Evolutionary conservation across 2,329 filamentous ascomycete species (phyloP).

Genomic region (Ceratocystis destructans): DNA sequence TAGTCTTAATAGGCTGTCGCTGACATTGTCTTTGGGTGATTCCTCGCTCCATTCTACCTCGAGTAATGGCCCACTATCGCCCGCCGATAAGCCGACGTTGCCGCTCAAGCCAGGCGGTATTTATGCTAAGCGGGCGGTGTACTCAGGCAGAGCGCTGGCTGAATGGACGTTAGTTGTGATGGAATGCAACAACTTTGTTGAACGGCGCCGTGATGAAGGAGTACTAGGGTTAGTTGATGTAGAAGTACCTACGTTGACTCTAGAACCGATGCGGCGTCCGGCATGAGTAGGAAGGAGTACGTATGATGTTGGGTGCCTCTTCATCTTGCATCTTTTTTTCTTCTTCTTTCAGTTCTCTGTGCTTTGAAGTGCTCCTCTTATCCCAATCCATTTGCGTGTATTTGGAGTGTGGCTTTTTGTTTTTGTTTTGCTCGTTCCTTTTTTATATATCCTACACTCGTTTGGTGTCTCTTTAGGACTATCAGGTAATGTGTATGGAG

Average conservation of each 20-base stretch:
- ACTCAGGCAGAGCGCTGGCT: conserved; percentile 59
- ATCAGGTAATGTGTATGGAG: neutral
- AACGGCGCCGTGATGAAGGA: conserved; percentile 60
- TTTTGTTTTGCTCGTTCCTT: neutral
- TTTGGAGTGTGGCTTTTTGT: neutral
- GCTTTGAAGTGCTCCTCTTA: neutral
- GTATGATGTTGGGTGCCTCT: neutral
- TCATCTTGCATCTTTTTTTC: conserved; percentile 8
- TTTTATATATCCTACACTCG: conserved; percentile 1
- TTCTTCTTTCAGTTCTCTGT: neutral
- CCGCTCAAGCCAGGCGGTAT: conserved; percentile 35
- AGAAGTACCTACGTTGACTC: conserved; percentile 38
- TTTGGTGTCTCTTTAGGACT: neutral
- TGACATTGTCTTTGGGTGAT: neutral
- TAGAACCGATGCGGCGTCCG: conserved; percentile 30
- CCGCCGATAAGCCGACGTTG: conserved; percentile 22
- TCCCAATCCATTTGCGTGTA: neutral
- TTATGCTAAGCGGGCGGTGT: conserved; percentile 38
- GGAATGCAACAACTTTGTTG: conserved; percentile 71
- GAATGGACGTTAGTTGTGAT: conserved; percentile 65
- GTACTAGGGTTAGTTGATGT: conserved; percentile 52
- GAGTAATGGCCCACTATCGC: neutral
- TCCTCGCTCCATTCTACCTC: neutral
- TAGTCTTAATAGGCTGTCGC: neutral
- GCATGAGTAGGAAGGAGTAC: conserved; percentile 15